A percentile compares a stretch with the other conserved stretches of the same genome.
Evolutionary conservation across 2,329 filamentous ascomycete genomes (phyloP).

Genomic region (Epichloe aotearoae): DNA sequence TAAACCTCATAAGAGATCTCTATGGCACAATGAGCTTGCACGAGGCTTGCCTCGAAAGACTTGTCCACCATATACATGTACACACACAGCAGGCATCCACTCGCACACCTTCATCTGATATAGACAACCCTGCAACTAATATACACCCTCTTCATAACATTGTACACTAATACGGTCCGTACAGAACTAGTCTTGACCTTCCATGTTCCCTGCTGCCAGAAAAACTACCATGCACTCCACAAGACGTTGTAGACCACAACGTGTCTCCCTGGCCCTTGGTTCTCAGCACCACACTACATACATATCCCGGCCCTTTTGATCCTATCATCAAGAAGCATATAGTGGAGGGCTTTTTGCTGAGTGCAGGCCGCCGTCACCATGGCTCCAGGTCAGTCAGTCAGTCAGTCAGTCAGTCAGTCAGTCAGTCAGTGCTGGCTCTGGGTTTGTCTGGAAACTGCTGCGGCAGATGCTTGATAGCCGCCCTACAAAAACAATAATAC

Average conservation of each 20-base stretch:
- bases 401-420: background rate
- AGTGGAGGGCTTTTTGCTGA: background rate
- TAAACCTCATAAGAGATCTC: too few species aligned
- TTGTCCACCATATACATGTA: background rate
- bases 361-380: background rate
- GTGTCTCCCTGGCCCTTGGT: slow-evolving; percentile 5
- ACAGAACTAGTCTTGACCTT: slow-evolving; percentile 7
- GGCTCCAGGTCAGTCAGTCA: background rate
- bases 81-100: background rate
- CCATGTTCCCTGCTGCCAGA: slow-evolving; percentile 4
- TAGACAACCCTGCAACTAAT: slow-evolving; percentile 18
- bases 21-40: background rate
- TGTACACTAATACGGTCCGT: slow-evolving; percentile 6
- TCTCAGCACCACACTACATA: slow-evolving; percentile 1
- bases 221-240: slow-evolving; percentile 5
- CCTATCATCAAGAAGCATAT: background rate
- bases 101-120: slow-evolving; percentile 11
- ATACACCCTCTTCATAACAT: slow-evolving; percentile 11
- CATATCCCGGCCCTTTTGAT: background rate
- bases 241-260: slow-evolving; percentile 11
- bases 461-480: slow-evolving; percentile 2
- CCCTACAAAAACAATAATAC: background rate
- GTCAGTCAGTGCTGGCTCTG: background rate
- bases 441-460: slow-evolving; percentile 1
- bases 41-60: background rate